Percentiles rank a stretch among this genome's conserved stretches.
phyloP scores from a whole-genome alignment of 768 basidiomycete genomes.

The Paxillus ammoniavirescens region DNA sequence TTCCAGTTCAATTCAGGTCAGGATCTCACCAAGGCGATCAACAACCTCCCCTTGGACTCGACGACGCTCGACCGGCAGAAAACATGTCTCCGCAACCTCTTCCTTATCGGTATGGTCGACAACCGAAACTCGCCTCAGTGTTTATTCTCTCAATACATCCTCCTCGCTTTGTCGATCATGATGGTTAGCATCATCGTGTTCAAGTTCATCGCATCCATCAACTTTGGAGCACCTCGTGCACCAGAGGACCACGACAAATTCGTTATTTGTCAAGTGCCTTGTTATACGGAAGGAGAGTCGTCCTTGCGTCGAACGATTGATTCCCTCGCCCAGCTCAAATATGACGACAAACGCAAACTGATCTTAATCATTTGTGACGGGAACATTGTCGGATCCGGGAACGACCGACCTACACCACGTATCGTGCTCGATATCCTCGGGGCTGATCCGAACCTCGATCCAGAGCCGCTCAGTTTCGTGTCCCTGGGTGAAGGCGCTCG shows the following conservation, averaged over 20 bases:
- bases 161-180: slow-evolving; percentile 83
- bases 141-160: slow-evolving; percentile 85
- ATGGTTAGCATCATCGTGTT: slow-evolving; percentile 96
- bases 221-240: slow-evolving; percentile 74
- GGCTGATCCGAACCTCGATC: slow-evolving; percentile 88
- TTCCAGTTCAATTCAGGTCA: slow-evolving; percentile 73
- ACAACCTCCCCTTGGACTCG: slow-evolving; percentile 58
- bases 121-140: slow-evolving; percentile 91
- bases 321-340: slow-evolving; percentile 89
- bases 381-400: slow-evolving; percentile 96
- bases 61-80: slow-evolving; percentile 69
- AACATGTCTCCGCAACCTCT: slow-evolving; percentile 89
- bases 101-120: slow-evolving; percentile 89
- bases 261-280: slow-evolving; percentile 96
- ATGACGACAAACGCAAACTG: slow-evolving; percentile 97
- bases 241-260: slow-evolving; percentile 98
- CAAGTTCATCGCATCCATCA: slow-evolving; percentile 91
- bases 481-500: slow-evolving; percentile 93
- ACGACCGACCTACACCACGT: slow-evolving; percentile 93
- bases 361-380: slow-evolving; percentile 94
- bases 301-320: slow-evolving; percentile 90
- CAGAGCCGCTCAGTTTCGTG: slow-evolving; percentile 92
- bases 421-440: slow-evolving; percentile 97
- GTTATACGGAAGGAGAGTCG: slow-evolving; percentile 93
- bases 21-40: slow-evolving; percentile 77